Conservation (phyloP, 257 asterid genomes). For the Primulina huaijiensis region DNA sequence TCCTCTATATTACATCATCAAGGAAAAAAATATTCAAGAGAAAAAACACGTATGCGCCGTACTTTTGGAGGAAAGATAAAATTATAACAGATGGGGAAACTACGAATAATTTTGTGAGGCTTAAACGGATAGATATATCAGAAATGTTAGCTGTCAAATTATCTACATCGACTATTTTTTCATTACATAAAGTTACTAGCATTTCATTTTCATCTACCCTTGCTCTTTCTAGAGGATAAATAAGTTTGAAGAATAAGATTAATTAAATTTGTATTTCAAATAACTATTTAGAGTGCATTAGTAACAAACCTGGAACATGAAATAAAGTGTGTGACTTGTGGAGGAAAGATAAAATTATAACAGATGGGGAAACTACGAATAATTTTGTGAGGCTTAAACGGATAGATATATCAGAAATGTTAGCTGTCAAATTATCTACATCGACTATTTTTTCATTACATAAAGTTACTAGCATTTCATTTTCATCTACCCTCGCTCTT, state of each 20-base stretch:
- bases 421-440: too few relatives aligned
- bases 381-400: too few relatives aligned
- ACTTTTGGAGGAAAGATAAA: not conserved
- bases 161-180: too few relatives aligned
- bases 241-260: conserved; percentile 4
- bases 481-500: not conserved
- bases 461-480: too few relatives aligned
- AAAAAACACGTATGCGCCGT: too few relatives aligned
- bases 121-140: too few relatives aligned
- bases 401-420: too few relatives aligned
- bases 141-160: too few relatives aligned
- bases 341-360: not conserved
- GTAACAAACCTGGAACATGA: not conserved
- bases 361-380: not conserved
- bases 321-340: not conserved
- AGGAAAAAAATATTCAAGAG: not conserved
- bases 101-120: too few relatives aligned
- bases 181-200: not conserved
- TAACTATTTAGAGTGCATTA: not conserved
- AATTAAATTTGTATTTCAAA: not conserved
- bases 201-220: not conserved
- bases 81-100: not conserved
- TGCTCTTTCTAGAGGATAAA: not conserved
- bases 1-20: not conserved
- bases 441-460: not conserved